These are phyloP conservation scores for Saussurea involucrata DNA, from an alignment of 129 eudicot species.

Conservation along the genomic window DNA sequence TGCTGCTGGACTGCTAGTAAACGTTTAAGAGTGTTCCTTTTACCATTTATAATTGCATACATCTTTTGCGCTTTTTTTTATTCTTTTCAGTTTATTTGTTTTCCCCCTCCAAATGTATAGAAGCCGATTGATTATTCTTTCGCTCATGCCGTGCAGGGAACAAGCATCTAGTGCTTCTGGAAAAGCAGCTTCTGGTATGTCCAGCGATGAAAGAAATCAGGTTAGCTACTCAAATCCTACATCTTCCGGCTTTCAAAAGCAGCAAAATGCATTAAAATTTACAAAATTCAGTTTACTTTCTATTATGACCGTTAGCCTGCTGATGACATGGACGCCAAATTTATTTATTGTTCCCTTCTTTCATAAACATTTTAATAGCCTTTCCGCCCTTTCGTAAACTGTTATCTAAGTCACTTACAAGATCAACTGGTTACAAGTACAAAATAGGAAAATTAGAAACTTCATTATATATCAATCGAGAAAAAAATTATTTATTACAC, in stretches of 20 bases:
- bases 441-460: background rate
- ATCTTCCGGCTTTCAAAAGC: background rate
- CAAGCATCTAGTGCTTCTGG: slow-evolving; percentile 97
- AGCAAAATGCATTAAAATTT: background rate
- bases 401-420: no score
- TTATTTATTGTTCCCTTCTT: no score
- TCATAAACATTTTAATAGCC: no score
- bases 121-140: background rate
- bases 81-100: background rate
- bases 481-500: no score
- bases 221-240: slow-evolving; percentile 20
- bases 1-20: no score
- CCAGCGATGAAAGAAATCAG: slow-evolving; percentile 90
- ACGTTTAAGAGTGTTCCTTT: background rate
- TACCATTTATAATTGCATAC: background rate
- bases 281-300: no score
- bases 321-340: no score
- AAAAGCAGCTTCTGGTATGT: slow-evolving; percentile 88
- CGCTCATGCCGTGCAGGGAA: slow-evolving; percentile 46
- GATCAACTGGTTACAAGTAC: no score
- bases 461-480: background rate
- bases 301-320: no score
- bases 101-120: background rate
- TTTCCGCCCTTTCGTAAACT: no score
- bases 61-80: background rate